Conservation (phyloP, 2,329 filamentous ascomycete genomes). For the Chaetomium olivaceum region DNA sequence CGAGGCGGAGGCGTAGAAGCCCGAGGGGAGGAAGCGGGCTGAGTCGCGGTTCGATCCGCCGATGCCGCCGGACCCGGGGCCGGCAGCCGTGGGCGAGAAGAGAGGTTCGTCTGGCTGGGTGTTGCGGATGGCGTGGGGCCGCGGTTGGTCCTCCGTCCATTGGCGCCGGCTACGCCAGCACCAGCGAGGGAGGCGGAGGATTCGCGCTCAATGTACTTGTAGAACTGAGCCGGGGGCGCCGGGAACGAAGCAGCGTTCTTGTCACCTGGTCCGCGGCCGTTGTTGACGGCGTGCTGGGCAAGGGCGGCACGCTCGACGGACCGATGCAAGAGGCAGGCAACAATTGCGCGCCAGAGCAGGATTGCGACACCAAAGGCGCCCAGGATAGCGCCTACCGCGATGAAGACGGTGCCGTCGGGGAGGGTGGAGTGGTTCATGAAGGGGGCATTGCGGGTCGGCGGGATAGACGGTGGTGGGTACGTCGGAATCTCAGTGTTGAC, state of each 20-base stretch:
- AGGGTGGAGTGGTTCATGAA: conserved; percentile 86
- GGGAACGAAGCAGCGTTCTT: conserved; percentile 63
- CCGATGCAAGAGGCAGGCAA: conserved; percentile 88
- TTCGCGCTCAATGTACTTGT: conserved; percentile 63
- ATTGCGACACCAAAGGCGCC: conserved; percentile 81
- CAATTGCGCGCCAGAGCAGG: conserved; percentile 81
- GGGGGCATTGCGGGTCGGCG: conserved; percentile 79
- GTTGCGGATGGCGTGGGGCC: conserved; percentile 56
- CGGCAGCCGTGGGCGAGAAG: conserved; percentile 87
- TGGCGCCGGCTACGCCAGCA: conserved; percentile 51
- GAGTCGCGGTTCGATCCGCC: conserved; percentile 65
- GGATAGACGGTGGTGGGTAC: conserved; percentile 73
- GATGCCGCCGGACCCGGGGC: conserved; percentile 60
- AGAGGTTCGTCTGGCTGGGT: conserved; percentile 70
- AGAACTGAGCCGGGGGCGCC: conserved; percentile 59
- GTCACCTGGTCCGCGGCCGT: conserved; percentile 39
- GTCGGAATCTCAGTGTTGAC: conserved; percentile 46
- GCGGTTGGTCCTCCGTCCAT: conserved; percentile 53
- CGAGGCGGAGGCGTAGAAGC: conserved; percentile 77
- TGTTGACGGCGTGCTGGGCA: conserved; percentile 66
- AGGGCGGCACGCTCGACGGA: conserved; percentile 85
- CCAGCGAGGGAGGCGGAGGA: conserved; percentile 55
- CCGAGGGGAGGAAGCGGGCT: conserved; percentile 75
- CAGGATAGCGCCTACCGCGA: conserved; percentile 84
- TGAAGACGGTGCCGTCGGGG: conserved; percentile 94